These are phyloP conservation scores for Hevea brasiliensis DNA, from an alignment of 345 rosid species.

Conservation along the genomic window DNA sequence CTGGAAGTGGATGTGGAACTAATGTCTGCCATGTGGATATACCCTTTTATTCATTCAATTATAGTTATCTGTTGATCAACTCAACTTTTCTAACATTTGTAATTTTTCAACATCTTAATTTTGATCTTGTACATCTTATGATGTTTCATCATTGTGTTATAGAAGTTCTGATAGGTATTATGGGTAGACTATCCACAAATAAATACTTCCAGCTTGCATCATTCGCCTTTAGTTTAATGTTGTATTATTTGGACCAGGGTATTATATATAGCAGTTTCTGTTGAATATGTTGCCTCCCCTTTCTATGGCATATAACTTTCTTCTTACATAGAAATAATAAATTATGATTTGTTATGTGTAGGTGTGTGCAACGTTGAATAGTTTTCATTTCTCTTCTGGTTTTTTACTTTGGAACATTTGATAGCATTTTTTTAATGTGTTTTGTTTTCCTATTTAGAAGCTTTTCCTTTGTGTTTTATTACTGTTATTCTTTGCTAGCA, in stretches of 20 bases:
- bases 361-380: background rate
- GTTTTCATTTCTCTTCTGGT: background rate
- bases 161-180: background rate
- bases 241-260: background rate
- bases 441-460: background rate
- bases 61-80: background rate
- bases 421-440: background rate
- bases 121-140: background rate
- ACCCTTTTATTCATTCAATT: background rate
- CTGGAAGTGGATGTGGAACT: constrained; percentile 2
- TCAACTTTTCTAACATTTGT: background rate
- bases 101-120: background rate
- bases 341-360: background rate
- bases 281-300: constrained; percentile 7
- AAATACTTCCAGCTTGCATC: background rate
- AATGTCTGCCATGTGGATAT: background rate
- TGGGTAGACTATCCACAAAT: background rate
- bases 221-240: background rate
- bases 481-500: background rate
- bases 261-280: background rate
- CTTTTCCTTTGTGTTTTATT: background rate
- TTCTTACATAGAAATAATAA: background rate
- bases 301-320: background rate
- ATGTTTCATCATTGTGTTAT: background rate
- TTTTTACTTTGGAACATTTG: background rate